Evolutionary conservation across 2,329 filamentous ascomycete species (phyloP), one percentile per base, ranked within the genome.

Genomic region (Aureobasidium namibiae): DNA sequence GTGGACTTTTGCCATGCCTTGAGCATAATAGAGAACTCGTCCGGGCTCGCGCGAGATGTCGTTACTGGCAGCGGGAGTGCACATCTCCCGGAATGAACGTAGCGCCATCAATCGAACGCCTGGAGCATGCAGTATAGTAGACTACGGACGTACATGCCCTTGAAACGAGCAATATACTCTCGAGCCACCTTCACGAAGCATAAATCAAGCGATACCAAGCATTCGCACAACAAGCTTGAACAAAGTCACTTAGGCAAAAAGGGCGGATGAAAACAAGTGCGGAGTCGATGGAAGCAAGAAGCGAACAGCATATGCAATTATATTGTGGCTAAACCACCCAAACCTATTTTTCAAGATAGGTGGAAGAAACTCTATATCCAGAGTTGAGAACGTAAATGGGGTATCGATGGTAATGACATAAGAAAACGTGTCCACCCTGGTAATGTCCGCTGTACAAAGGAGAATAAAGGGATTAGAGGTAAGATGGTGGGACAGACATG

Each of bases 381-480:
- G 52, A 56, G 29, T 29, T 24, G 26, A 26, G 42, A 56, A 56
- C 52, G 52, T 57, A 34, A 56, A 38, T 29, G 42, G 54, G 54
- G 52, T 57, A 57, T 57, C 54, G 42, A 48, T 48, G 24, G 39
- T n/a, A 45, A 56, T 16, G 45, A 41, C 18, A 42, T 42, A 21
- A 26, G 24, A 39, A 52, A 42, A 54, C 26, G 34, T 31, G 36
- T 56, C 39, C 52, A 18, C 18, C 52, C 29, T 33, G n/a, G 39
- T 21, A 14, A 56, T 16, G 36, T 41, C 38, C 39, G 39, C 52
- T 36, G 52, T 45, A 57, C 54, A 57, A 57, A 57, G 36, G 41
- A 39, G 36, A 56, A 33, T 41, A 13, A 21, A 53, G n/a, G 6
- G 36, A 36, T 56, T 26, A 56, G 26, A 54, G 21, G 39, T 24